phyloP scores from a whole-genome alignment of 148 eudicot genomes.

The Nepenthes gracilis region DNA sequence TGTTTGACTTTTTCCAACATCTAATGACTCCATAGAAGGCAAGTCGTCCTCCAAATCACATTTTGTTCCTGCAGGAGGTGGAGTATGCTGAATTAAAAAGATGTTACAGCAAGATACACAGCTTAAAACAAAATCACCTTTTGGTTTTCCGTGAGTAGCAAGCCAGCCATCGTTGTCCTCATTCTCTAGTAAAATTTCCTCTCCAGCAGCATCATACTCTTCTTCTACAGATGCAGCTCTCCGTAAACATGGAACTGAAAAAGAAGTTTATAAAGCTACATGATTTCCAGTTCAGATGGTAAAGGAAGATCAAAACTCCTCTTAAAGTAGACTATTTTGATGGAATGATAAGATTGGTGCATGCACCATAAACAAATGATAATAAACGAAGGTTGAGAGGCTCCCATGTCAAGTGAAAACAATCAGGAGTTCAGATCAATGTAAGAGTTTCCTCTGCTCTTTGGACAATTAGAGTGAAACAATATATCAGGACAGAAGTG shows the following conservation, averaged over 20 bases:
- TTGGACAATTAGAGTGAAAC: too few relatives aligned
- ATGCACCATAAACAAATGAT: too few relatives aligned
- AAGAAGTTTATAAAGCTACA: neutral
- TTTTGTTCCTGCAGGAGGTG: slow-evolving; percentile 30
- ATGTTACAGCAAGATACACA: neutral
- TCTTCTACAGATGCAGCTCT: slow-evolving; percentile 86
- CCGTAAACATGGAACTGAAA: slow-evolving; percentile 80
- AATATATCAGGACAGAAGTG: too few relatives aligned
- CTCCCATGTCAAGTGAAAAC: too few relatives aligned
- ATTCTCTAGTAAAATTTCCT: slow-evolving; percentile 81
- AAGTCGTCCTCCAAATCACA: slow-evolving; percentile 50
- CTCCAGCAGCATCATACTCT: slow-evolving; percentile 97
- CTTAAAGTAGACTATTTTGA: too few relatives aligned
- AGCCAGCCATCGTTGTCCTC: slow-evolving; percentile 98
- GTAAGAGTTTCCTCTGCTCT: too few relatives aligned
- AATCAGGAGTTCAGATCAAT: too few relatives aligned
- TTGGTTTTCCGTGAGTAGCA: slow-evolving; percentile 96
- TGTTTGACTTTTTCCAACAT: slow-evolving; percentile 50
- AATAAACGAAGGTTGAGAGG: too few relatives aligned
- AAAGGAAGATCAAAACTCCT: too few relatives aligned
- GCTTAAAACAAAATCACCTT: slow-evolving; percentile 29
- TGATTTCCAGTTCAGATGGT: neutral
- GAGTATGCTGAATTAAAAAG: slow-evolving; percentile 5
- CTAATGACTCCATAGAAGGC: slow-evolving; percentile 86
- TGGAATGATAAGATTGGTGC: too few relatives aligned